Base-by-base conservation (phyloP, 2,329 filamentous ascomycete genomes). In the Hyphodiscus sp. region DNA sequence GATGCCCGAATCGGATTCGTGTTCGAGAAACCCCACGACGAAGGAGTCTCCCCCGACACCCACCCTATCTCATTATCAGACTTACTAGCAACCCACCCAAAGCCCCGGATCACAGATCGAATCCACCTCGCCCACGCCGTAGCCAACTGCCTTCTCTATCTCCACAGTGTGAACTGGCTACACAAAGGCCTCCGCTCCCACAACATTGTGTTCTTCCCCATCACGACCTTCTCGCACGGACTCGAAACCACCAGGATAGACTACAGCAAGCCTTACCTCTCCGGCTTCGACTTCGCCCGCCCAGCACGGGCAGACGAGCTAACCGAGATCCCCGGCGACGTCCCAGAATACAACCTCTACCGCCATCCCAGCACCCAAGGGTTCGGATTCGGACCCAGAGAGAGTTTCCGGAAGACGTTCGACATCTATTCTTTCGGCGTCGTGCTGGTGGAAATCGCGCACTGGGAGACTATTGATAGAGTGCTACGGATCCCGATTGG, bases 151-250 rank as follows among this genome's bases (percentile, higher is more conserved):
- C 64, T 83, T 2, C 67, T 81, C 46, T 78, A 79, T 52, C 70
- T 81, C 0, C 78, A 81, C 60, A 72, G 76, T 2, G 76, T 80
- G 1, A 74, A 79, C 55, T 81, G 78, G 78, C 70, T 82, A 6
- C 79, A 81, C 68, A 82, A 82, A 59, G 77, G 77, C n/a, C 69
- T 82, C 5, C 74, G 78, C 13, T 75, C 73, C 53, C 69, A 76
- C 51, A 81, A 79, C 60, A 70, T 82, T 29, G 63, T 82, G 11
- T 79, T 81, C 63, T 79, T 79, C 61, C 67, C 67, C 30, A 57
- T 61, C 26, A 53, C 20, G 51, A 56, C 20, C 19, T 51, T 53
- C 10, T 20, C 46, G 6, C 20, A 51, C 7, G 26, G 19, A 16
- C n/a, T 33, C 11, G 30, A 20, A 43, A 16, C 19, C 19, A 19